Base-by-base conservation (phyloP, 208 protist genomes). In the Trypanosoma caninum region DNA sequence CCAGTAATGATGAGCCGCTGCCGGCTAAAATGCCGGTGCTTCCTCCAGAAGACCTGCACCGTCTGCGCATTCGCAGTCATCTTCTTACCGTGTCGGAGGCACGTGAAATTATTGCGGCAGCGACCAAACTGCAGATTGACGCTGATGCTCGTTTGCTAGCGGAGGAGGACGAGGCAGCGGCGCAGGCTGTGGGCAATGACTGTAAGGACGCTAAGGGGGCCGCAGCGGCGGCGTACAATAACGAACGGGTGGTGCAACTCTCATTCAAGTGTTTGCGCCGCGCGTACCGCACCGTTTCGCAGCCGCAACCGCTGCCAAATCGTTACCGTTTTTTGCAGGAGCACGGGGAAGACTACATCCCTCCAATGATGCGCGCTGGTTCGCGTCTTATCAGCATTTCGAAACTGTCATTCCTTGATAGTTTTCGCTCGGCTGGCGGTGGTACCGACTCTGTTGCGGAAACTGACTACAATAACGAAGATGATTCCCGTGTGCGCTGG, bases 271-370 rank as follows among this genome's bases (percentile, higher is more conserved):
- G 56, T 11, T 69, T 92, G 23, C 46, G 87, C 20, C 63, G 69
- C 22, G 85, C 78, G n/a, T 72, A 69, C 42, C 65, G 74, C 62
- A 70, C 59, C 16, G 35, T 70, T 2, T 54, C 78, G 30, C 57
- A 61, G 10, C 65, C 65, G 18, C 69, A 2, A 2, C 66, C 66
- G 35, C 55, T 56, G 22, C 53, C 66, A 7, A 76, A 61, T 63
- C 84, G 34, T 14, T 74, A 27, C 52, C 69, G 55, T 13, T 89
- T 92, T 61, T 86, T 86, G 51, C 37, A 69, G 47, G 80, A 92
- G 47, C 72, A 72, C 62, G 85, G 84, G 44, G 82, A 69, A 34
- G 71, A 78, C 27, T 92, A 87, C 68, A 78, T 92, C 41, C 82
- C 85, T 3, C 63, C 76, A 0, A 75, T 78, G 30, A 66, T 92